Evolutionary conservation across 1,284 basidiomycete species (phyloP), one percentile per base, ranked within the genome.

Genomic region (Boletus hoseneyae): DNA sequence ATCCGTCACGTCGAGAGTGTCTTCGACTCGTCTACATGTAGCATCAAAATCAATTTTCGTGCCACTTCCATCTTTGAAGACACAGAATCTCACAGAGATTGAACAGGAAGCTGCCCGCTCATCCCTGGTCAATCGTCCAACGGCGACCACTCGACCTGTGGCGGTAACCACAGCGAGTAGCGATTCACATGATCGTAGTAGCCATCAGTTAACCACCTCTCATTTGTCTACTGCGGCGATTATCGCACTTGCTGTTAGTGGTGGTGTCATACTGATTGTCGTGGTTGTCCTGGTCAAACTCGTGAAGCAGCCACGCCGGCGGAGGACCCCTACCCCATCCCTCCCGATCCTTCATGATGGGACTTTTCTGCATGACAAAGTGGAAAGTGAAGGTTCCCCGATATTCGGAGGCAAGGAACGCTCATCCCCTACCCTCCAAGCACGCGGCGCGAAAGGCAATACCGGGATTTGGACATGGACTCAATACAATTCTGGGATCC

Each of bases 361-460:
- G 13, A 68, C 69, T 38, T 77, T 75, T 51, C 58, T 69, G 6
- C 76, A 77, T 27, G 70, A 76, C 35, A 72, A 75, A 34, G 57
- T 50, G 47, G 70, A 74, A 36, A 52, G 61, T n/a, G 77, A 82
- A 42, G 82, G 83, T 27, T 87, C 87, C 2, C 83, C 83, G 15
- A 68, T 88, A 35, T 89, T 89, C 60, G 87, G 86, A 15, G 86
- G 87, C 3, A 80, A 82, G 57, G 85, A 88, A 61, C 69, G 78
- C 23, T 68, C 76, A 35, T 87, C 85, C 1, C 67, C 72, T 16
- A 67, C 73, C 23, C 69, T 73, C 19, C 51, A 59, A 39, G 32
- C 37, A 53, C 73, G 71, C 12, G 59, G 57, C 46, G 35, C 45
- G 37, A 57, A 54, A 33, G 58, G 56, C 25, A 73, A 71, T 47